Evolutionary conservation across 2,329 filamentous ascomycete species (phyloP), one percentile per base, ranked within the genome.

Genomic region (Tolypocladium ovalisporum): DNA sequence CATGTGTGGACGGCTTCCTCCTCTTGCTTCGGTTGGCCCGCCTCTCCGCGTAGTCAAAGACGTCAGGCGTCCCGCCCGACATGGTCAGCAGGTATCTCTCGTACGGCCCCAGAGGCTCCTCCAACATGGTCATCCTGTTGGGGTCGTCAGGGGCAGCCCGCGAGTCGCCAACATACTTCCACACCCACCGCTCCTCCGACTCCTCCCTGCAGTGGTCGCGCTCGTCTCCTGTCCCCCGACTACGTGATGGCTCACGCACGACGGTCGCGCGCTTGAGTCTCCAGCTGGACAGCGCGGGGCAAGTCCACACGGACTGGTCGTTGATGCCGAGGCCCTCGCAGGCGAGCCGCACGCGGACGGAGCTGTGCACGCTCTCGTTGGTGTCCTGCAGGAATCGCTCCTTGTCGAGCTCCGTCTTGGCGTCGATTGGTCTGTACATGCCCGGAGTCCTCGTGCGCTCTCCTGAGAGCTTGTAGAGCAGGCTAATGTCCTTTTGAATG

Each of bases 291-390:
- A 81, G 68, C 0, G 80, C 74, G 0, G 73, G 64, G 22, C 76
- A 79, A 19, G 69, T 66, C 77, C 79, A 83, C n/a, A 71, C 58
- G 1, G 64, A 68, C 29, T 68, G 65, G 62, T 83, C 80, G 60
- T 82, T 74, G 36, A 78, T 69, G 0, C 75, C 78, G 3, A 80
- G 72, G 1, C 80, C 80, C 54, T 74, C 65, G 59, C 76, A 77
- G 2, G 76, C 76, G 17, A 83, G 72, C 4, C 79, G 75, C n/a
- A 81, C 72, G 1, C 80, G 74, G 1, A 80, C 80, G 2, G 77
- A 79, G 59, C 76, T 76, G 64, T 83, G 80, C 37, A 83, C 75
- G 10, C 76, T 74, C 66, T 83, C 80, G 62, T 82, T 79, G 12
- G 80, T 83, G 59, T 79, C 73, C 55, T 75, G 64, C 32, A 83